These are phyloP conservation scores for Fusarium protoensiforme DNA, from an alignment of 2,329 filamentous ascomycete genomes.

Conservation along the genomic window DNA sequence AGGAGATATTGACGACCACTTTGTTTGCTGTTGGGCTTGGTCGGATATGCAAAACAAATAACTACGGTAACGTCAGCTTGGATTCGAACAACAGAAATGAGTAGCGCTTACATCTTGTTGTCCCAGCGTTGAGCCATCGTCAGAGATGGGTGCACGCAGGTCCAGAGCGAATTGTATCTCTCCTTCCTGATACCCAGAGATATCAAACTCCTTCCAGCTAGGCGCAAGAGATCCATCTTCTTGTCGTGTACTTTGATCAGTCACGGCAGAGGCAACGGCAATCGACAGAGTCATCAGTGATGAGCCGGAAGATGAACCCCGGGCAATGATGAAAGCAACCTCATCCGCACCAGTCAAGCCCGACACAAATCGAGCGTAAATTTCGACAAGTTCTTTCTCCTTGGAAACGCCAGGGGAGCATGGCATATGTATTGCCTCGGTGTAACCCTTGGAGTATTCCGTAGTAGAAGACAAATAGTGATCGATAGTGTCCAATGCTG, in stretches of 20 bases:
- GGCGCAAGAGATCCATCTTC: neutral
- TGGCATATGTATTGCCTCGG: neutral
- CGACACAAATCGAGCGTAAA: slow-evolving; percentile 2
- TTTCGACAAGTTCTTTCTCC: neutral
- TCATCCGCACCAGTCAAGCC: neutral
- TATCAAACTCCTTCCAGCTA: neutral
- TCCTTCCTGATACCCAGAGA: neutral
- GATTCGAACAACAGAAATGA: neutral
- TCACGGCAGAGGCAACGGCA: neutral
- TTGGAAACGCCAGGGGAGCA: neutral
- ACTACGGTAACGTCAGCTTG: neutral
- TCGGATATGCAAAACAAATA: neutral
- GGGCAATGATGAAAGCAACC: neutral
- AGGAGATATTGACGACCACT: neutral
- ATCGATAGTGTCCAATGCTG: neutral
- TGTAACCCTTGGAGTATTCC: neutral
- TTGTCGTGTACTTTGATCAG: neutral
- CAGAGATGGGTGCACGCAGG: neutral
- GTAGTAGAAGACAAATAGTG: neutral
- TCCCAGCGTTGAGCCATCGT: neutral
- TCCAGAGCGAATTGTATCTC: slow-evolving; percentile 7
- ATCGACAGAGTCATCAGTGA: neutral
- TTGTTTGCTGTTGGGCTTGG: neutral
- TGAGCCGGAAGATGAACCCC: neutral
- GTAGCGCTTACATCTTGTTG: neutral